Evolutionary conservation across 371 early-diverging fungal species (phyloP).

Genomic region (Mucor indicus): DNA sequence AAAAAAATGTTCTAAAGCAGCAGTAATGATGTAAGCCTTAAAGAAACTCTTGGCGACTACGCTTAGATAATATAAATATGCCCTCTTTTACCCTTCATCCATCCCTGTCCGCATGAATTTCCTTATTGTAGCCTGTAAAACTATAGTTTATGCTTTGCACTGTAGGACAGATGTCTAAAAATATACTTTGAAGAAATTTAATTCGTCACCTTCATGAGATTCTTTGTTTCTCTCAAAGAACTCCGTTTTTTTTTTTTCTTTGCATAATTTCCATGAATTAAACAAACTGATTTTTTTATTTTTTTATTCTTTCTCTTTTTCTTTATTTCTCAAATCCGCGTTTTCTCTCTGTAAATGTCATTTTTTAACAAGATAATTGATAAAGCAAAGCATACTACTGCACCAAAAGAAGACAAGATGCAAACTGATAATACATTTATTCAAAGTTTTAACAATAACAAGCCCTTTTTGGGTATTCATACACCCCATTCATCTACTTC

Average conservation of each 20-base stretch:
- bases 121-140: no score
- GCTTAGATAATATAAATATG: no score
- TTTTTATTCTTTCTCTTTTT: background rate
- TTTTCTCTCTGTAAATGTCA: constrained; percentile 6
- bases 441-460: background rate
- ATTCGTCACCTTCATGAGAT: no score
- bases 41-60: no score
- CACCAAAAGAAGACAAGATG: constrained; percentile 1
- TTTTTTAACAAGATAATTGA: constrained; percentile 20
- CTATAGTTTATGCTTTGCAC: no score
- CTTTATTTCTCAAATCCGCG: background rate
- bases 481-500: constrained; percentile 21
- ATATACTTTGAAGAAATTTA: no score
- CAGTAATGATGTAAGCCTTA: no score
- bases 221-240: background rate
- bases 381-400: constrained; percentile 7
- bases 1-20: no score
- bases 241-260: background rate
- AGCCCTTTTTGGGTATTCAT: constrained; percentile 1
- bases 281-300: background rate
- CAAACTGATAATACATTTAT: background rate
- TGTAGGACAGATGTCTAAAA: no score
- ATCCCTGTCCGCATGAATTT: no score
- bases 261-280: background rate
- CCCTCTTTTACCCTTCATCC: no score